Percentiles rank a stretch among this genome's conserved stretches.
These are phyloP conservation scores for Aspergillus ellipticus DNA, from an alignment of 495 filamentous ascomycete genomes.

Conservation along the genomic window DNA sequence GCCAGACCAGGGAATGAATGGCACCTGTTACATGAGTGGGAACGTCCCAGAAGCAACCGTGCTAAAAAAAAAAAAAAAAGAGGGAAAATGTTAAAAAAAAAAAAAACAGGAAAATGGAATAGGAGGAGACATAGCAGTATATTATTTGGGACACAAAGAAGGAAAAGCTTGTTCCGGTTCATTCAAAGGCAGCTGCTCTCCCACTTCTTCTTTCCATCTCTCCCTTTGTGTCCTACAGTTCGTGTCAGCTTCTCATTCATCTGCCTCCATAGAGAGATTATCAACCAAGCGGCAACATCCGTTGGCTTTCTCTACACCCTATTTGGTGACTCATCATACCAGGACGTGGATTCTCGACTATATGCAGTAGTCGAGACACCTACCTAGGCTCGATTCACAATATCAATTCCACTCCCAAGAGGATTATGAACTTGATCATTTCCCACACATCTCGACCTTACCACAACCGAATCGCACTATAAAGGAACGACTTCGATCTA, in stretches of 20 bases:
- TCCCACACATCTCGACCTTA: constrained; percentile 20
- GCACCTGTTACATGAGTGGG: constrained; percentile 24
- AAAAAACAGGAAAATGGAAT: constrained; percentile 8
- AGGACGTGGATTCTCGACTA: not conserved
- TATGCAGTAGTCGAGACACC: not conserved
- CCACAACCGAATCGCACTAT: constrained; percentile 30
- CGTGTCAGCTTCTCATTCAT: constrained; percentile 1
- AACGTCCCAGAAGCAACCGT: constrained; percentile 14
- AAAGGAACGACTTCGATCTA: constrained; percentile 9
- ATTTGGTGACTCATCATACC: not conserved
- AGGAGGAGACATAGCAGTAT: not conserved
- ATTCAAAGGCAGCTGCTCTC: constrained; percentile 25
- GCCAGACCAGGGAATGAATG: constrained; percentile 24
- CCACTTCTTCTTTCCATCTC: constrained; percentile 11
- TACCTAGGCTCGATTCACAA: not conserved
- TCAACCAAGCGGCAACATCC: not conserved
- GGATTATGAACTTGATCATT: constrained; percentile 30
- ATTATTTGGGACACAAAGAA: constrained; percentile 8
- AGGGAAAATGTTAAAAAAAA: constrained; percentile 8
- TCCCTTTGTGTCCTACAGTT: not conserved
- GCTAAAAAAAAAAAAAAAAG: constrained; percentile 11
- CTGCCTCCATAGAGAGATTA: not conserved
- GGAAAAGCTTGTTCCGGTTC: constrained; percentile 14
- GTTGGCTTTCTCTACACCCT: not conserved
- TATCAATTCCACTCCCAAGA: not conserved